These are phyloP conservation scores for Nothophaeocryptopus gaeumannii DNA, from an alignment of 2,329 filamentous ascomycete species.

Conservation along the genomic window DNA sequence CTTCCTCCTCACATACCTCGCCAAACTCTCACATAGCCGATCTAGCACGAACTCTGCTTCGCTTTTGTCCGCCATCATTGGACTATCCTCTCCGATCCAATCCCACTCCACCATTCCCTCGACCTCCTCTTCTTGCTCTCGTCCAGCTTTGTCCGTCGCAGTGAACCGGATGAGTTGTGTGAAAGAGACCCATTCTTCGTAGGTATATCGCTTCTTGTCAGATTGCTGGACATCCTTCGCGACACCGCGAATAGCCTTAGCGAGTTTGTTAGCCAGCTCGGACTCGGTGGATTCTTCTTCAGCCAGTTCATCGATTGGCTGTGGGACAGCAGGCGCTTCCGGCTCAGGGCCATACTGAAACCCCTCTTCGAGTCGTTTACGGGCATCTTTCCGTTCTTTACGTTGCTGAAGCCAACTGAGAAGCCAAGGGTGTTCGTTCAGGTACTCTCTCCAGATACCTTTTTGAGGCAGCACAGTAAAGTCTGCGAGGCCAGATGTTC, in stretches of 20 bases:
- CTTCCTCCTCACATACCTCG: constrained; percentile 41
- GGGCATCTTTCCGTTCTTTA: constrained; percentile 24
- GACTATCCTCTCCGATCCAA: constrained; percentile 68
- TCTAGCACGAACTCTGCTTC: constrained; percentile 68
- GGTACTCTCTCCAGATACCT: constrained; percentile 54
- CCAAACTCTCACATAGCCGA: constrained; percentile 62
- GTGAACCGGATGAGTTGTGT: constrained; percentile 67
- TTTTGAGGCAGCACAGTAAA: constrained; percentile 64
- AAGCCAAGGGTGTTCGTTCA: constrained; percentile 49
- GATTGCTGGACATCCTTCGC: constrained; percentile 60
- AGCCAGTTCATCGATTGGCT: constrained; percentile 46
- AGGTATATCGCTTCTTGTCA: constrained; percentile 66
- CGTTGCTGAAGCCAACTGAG: constrained; percentile 38
- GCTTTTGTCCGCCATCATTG: constrained; percentile 60
- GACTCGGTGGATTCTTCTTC: constrained; percentile 50
- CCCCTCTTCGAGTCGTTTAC: constrained; percentile 46
- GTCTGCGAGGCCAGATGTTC: constrained; percentile 59
- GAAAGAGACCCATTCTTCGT: constrained; percentile 84
- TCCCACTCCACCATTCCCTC: constrained; percentile 65
- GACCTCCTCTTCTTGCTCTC: constrained; percentile 52
- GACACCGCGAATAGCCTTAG: constrained; percentile 67
- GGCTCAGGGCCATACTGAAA: constrained; percentile 44
- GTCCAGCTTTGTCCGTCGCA: constrained; percentile 21
- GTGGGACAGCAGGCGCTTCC: constrained; percentile 20
- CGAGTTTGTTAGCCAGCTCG: constrained; percentile 60